Evolutionary conservation across 441 rosid species (phyloP).

Genomic region (Gossypium schwendimanii): DNA sequence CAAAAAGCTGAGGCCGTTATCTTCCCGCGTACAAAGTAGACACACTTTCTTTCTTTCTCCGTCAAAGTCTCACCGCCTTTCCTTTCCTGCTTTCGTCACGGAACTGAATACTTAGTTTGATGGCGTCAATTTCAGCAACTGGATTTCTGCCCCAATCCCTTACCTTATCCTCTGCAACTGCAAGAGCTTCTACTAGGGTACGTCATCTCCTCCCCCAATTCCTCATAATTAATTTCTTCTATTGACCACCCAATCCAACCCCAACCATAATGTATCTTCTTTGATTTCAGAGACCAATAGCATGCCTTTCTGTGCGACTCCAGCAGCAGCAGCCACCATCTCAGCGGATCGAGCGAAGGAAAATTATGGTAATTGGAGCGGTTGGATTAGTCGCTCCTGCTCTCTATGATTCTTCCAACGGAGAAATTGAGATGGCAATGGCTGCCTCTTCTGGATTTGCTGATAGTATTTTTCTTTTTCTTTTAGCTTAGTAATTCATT

Average conservation of each 20-base stretch:
- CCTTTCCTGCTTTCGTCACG: neutral
- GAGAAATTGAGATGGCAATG: conserved; percentile 15
- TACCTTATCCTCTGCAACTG: conserved; percentile 13
- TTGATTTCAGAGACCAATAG: conserved; percentile 29
- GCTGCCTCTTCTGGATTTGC: conserved; percentile 65
- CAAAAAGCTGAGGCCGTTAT: conserved; percentile 35
- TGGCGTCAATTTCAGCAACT: conserved; percentile 51
- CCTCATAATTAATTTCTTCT: neutral
- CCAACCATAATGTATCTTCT: neutral
- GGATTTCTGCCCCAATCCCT: conserved; percentile 23
- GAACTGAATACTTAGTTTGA: neutral
- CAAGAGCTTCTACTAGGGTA: conserved; percentile 24
- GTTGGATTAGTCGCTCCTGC: conserved; percentile 38
- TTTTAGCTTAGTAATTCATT: neutral
- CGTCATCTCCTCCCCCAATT: neutral
- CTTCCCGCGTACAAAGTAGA: conserved; percentile 28
- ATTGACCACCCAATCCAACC: neutral
- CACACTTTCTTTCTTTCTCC: neutral
- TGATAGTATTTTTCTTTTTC: conserved; percentile 45
- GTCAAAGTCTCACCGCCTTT: neutral
- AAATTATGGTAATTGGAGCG: conserved; percentile 36
- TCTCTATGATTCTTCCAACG: conserved; percentile 23
- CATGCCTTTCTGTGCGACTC: conserved; percentile 17
- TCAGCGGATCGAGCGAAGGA: conserved; percentile 45
- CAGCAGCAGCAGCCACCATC: neutral